phyloP scores from a whole-genome alignment of 192 early-diverging fungal genomes.

The Entomortierella beljakovae region DNA sequence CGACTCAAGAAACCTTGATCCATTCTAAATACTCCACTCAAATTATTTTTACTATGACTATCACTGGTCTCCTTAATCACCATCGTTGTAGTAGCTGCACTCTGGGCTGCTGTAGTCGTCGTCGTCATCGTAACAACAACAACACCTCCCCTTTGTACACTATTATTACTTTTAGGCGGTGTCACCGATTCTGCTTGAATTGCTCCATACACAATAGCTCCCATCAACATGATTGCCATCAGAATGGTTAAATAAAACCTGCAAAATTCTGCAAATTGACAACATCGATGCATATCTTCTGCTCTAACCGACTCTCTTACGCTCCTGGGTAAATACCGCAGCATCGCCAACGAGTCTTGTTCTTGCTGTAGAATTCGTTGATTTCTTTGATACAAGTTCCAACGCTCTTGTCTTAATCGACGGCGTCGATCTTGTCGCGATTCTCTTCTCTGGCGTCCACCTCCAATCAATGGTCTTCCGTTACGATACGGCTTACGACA shows the following conservation, averaged over 20 bases:
- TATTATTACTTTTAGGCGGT: no score
- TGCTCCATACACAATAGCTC: constrained; percentile 39
- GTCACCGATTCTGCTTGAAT: constrained; percentile 15
- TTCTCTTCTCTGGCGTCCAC: not conserved
- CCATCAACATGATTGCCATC: constrained; percentile 29
- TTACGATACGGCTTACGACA: not conserved
- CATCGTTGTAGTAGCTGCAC: not conserved
- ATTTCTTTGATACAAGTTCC: constrained; percentile 5
- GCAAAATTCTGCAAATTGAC: constrained; percentile 33
- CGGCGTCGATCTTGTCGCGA: constrained; percentile 8
- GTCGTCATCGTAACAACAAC: no score
- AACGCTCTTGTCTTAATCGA: constrained; percentile 21
- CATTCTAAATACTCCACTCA: not conserved
- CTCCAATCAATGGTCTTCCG: not conserved
- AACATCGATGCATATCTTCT: constrained; percentile 11
- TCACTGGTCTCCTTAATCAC: not conserved
- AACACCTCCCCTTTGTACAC: no score
- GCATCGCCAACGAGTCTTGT: constrained; percentile 9
- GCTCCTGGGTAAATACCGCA: constrained; percentile 4
- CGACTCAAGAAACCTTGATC: not conserved
- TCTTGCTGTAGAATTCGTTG: constrained; percentile 7
- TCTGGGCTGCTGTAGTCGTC: no score
- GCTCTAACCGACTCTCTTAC: constrained; percentile 6
- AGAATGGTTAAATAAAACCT: constrained; percentile 46
- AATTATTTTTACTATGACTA: not conserved